Conservation (phyloP, 169 alveolate species). For the Plasmodium reichenowi region DNA sequence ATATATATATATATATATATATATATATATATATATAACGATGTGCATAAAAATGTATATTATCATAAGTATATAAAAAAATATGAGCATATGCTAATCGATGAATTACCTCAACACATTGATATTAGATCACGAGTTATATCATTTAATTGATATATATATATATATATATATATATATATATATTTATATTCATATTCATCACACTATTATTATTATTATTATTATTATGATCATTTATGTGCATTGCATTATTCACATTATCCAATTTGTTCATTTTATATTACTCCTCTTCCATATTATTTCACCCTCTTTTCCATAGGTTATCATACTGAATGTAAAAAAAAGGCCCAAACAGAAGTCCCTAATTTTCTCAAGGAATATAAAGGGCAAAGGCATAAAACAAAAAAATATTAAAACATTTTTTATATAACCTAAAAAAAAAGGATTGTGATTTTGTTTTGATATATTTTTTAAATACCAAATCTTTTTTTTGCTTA, state of each 20-base stretch:
- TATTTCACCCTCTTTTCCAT: constrained; percentile 42
- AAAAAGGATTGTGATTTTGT: constrained; percentile 1
- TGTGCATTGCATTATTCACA: not conserved
- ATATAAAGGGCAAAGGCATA: not conserved
- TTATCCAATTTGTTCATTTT: not conserved
- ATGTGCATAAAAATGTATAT: not conserved
- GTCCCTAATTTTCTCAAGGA: constrained; percentile 6
- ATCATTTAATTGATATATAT: too few relatives aligned
- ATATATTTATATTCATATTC: not conserved
- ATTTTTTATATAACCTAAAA: constrained; percentile 36
- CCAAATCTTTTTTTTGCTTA: constrained; percentile 1
- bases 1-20: not conserved
- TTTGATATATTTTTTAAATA: not conserved
- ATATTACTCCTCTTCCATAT: constrained; percentile 28
- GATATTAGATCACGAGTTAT: too few relatives aligned
- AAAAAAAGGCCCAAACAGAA: not conserved
- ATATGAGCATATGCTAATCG: not conserved
- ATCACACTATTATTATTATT: not conserved
- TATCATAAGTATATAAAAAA: not conserved
- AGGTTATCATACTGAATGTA: not conserved
- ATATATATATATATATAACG: not conserved
- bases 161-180: not conserved
- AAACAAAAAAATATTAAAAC: constrained; percentile 28
- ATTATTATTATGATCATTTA: not conserved
- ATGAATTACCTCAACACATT: not conserved